Percentiles rank a stretch among this genome's conserved stretches.
Evolutionary conservation across 1,284 basidiomycete species (phyloP).

Genomic region (Ustilago trichophora): DNA sequence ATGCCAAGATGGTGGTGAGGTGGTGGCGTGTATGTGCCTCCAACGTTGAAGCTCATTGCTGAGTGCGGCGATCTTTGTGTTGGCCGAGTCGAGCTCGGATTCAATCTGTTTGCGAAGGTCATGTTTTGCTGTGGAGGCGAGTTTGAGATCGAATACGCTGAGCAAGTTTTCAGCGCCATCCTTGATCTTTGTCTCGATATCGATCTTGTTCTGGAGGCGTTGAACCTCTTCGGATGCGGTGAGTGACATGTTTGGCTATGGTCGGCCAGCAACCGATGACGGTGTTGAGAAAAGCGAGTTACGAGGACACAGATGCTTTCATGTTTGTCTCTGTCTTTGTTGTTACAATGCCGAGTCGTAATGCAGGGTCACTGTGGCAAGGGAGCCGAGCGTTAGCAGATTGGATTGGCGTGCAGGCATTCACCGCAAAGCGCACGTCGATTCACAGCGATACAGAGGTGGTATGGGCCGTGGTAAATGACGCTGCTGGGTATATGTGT

Average conservation of each 20-base stretch:
- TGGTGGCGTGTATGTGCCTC: conserved; percentile 14
- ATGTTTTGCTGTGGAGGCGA: conserved; percentile 69
- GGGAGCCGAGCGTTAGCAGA: not conserved
- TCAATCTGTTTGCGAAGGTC: conserved; percentile 77
- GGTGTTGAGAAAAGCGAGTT: no score
- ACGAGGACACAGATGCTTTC: no score
- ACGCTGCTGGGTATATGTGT: no score
- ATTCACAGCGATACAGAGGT: no score
- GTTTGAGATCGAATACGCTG: conserved; percentile 70
- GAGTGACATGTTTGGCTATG: conserved; percentile 14
- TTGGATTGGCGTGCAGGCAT: no score
- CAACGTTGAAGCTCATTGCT: conserved; percentile 73
- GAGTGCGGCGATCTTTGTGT: conserved; percentile 76
- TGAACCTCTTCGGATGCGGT: conserved; percentile 71
- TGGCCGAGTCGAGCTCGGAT: conserved; percentile 78
- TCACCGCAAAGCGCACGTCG: no score
- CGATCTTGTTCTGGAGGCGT: conserved; percentile 74
- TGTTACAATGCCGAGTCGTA: no score
- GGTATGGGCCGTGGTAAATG: no score
- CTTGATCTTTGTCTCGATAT: conserved; percentile 78
- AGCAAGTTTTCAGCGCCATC: conserved; percentile 86
- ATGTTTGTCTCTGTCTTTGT: no score
- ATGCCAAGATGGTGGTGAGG: conserved; percentile 15
- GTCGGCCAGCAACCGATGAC: no score
- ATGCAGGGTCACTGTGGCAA: no score